Evolutionary conservation across 139 green algal species (phyloP).

Genomic region (Pseudopediastrum boryanum): DNA sequence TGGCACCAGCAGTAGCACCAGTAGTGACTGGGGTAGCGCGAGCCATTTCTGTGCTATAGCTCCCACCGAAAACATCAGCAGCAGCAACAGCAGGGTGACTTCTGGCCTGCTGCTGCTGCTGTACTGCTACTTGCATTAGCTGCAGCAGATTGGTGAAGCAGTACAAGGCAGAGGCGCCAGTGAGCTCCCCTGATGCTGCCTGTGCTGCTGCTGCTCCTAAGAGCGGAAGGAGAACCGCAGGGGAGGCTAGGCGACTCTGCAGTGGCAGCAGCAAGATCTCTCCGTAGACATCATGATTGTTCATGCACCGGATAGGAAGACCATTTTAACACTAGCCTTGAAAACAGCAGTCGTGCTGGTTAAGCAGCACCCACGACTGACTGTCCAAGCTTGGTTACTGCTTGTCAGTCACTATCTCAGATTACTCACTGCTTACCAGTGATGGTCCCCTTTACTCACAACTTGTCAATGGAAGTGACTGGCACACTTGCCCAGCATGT

Average conservation of each 20-base stretch:
- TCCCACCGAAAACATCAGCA: no score
- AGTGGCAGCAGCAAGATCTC: neutral
- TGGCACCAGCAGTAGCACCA: no score
- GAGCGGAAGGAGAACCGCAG: constrained; percentile 8
- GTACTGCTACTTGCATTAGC: constrained; percentile 47
- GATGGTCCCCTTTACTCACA: no score
- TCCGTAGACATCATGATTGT: neutral
- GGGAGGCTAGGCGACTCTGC: constrained; percentile 40
- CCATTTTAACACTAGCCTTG: neutral
- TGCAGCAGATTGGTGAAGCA: constrained; percentile 44
- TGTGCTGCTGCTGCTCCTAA: neutral
- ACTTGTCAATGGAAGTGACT: no score
- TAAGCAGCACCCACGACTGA: neutral
- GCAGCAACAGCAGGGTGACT: no score
- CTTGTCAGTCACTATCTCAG: no score
- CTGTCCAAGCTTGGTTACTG: neutral
- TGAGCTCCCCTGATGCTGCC: neutral
- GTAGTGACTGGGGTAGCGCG: no score
- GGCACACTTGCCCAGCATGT: no score
- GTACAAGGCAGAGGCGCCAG: constrained; percentile 6
- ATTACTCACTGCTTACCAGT: no score
- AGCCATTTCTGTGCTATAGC: no score
- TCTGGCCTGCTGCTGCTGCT: constrained; percentile 11
- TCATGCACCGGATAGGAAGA: neutral
- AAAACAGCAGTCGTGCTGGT: neutral